phyloP scores from a whole-genome alignment of 2,329 filamentous ascomycete species.

The Periconia macrospinosa region DNA sequence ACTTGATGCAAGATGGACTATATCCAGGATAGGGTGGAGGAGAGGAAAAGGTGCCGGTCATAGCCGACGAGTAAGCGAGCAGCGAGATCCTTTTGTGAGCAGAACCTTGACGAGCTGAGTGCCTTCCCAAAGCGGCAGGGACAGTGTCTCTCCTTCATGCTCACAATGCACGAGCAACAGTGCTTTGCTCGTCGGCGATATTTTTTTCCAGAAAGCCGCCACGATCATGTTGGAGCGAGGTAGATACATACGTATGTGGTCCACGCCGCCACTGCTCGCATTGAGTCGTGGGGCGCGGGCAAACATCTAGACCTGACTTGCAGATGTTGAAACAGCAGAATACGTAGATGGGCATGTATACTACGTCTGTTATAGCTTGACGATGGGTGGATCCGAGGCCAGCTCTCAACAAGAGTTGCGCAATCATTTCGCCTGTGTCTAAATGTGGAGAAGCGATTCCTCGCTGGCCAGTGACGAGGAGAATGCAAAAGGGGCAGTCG shows the following conservation, averaged over 20 bases:
- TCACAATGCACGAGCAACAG: slow-evolving; percentile 17
- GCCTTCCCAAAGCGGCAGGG: slow-evolving; percentile 14
- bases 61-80: slow-evolving; percentile 11
- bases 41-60: slow-evolving; percentile 15
- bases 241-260: neutral
- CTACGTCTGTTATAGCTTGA: slow-evolving; percentile 25
- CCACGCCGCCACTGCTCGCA: neutral
- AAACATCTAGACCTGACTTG: slow-evolving; percentile 19
- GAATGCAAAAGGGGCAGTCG: slow-evolving; percentile 15
- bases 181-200: neutral
- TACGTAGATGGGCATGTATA: slow-evolving; percentile 38
- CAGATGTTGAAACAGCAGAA: slow-evolving; percentile 35
- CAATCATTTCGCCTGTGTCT: neutral
- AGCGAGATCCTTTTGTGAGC: slow-evolving; percentile 11
- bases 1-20: slow-evolving; percentile 14
- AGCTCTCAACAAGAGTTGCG: slow-evolving; percentile 2
- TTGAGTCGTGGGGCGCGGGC: slow-evolving; percentile 27
- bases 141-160: slow-evolving; percentile 19
- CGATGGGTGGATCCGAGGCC: slow-evolving; percentile 29
- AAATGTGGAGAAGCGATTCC: neutral
- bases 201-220: neutral
- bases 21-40: slow-evolving; percentile 20
- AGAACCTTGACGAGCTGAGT: slow-evolving; percentile 39
- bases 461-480: slow-evolving; percentile 28
- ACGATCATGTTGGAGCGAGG: neutral